These are phyloP conservation scores for Ophiocordyceps australis DNA, from an alignment of 2,329 filamentous ascomycete species.

Conservation along the genomic window DNA sequence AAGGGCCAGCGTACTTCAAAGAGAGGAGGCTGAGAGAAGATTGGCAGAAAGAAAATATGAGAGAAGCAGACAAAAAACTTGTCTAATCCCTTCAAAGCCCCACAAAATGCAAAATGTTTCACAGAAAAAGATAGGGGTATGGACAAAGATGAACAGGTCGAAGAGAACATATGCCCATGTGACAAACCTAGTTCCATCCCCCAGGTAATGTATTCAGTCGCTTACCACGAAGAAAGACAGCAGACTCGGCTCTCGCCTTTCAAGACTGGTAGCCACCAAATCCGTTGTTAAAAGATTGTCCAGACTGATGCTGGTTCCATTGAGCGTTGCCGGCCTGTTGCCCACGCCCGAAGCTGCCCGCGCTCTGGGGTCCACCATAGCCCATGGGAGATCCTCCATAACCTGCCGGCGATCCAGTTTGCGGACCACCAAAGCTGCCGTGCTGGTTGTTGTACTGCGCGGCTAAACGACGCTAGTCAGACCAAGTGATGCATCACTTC, in stretches of 20 bases:
- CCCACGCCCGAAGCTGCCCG: conserved; percentile 72
- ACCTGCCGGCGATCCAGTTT: conserved; percentile 40
- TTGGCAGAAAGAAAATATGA: conserved; percentile 1
- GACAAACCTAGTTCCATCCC: conserved; percentile 3
- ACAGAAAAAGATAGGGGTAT: conserved; percentile 5
- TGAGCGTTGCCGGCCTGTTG: conserved; percentile 38
- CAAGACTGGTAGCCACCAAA: conserved; percentile 47
- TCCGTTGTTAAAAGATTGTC: conserved; percentile 40
- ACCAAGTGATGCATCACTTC: not conserved
- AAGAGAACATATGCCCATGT: conserved; percentile 4
- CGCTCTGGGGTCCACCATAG: conserved; percentile 55
- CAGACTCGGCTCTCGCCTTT: conserved; percentile 7
- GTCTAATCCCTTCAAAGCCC: not conserved
- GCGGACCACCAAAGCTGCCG: conserved; percentile 44
- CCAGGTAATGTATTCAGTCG: conserved; percentile 2
- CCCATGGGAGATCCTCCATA: conserved; percentile 52
- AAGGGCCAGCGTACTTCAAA: no score
- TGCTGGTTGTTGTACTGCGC: conserved; percentile 47
- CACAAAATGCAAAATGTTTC: conserved; percentile 5
- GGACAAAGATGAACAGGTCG: conserved; percentile 5
- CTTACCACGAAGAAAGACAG: conserved; percentile 4
- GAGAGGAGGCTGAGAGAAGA: conserved; percentile 2
- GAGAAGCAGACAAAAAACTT: conserved; percentile 2
- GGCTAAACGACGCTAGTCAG: conserved; percentile 5
- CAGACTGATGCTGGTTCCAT: conserved; percentile 31